phyloP scores from a whole-genome alignment of 768 basidiomycete species.

The Tylopilus rubrobrunneus region DNA sequence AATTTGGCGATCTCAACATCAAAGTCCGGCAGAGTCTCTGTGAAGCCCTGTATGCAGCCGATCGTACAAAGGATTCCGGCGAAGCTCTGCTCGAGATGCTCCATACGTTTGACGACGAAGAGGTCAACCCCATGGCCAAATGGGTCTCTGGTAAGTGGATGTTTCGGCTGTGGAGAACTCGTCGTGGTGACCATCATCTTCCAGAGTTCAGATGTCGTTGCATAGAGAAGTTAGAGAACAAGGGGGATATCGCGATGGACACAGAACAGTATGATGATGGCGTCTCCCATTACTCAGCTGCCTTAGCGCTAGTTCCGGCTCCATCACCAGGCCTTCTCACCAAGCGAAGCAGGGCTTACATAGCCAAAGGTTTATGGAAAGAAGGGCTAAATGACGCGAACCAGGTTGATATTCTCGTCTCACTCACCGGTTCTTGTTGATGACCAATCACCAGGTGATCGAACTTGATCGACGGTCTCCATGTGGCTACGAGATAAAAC shows the following conservation, averaged over 20 bases:
- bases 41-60: background rate
- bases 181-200: background rate
- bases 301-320: background rate
- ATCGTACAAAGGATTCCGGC: background rate
- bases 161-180: background rate
- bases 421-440: background rate
- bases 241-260: background rate
- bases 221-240: background rate
- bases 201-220: background rate
- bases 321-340: background rate
- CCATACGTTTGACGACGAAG: background rate
- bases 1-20: background rate
- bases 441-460: background rate
- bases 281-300: background rate
- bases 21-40: background rate
- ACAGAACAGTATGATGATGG: background rate
- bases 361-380: background rate
- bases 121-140: background rate
- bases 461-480: background rate
- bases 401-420: background rate
- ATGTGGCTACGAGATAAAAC: background rate
- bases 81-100: background rate
- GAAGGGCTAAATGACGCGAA: background rate
- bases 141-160: background rate
- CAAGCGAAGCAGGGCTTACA: background rate